Evolutionary conservation across 805 yeast genomes (phyloP).

Genomic region (Wickerhamomyces subpelliculosus): DNA sequence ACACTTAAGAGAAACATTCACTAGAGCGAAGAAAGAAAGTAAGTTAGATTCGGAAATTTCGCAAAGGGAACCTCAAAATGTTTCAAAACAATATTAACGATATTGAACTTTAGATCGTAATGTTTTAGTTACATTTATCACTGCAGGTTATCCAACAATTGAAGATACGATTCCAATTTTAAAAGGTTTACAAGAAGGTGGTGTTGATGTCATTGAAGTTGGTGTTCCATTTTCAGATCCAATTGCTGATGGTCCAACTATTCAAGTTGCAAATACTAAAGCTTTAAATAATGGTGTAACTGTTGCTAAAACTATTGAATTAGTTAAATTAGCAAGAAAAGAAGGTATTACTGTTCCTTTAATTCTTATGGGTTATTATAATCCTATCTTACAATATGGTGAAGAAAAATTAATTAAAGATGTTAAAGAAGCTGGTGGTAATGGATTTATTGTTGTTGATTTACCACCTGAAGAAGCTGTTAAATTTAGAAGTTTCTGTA

Average conservation of each 20-base stretch:
- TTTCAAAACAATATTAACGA: neutral
- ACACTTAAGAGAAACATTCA: constrained; percentile 51
- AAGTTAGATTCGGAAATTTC: constrained; percentile 3
- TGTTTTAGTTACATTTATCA: constrained; percentile 85
- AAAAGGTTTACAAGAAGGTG: constrained; percentile 88
- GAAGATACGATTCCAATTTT: constrained; percentile 85
- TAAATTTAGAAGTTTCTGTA: constrained; percentile 69
- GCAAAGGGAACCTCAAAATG: neutral
- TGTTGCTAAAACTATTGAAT: constrained; percentile 57
- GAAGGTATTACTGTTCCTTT: constrained; percentile 86
- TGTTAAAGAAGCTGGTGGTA: constrained; percentile 84
- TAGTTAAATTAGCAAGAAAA: constrained; percentile 68
- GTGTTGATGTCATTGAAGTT: constrained; percentile 89
- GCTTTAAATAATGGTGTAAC: constrained; percentile 83
- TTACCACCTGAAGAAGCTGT: constrained; percentile 97
- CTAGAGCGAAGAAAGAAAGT: constrained; percentile 47
- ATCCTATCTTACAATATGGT: constrained; percentile 86
- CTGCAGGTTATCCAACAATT: constrained; percentile 89
- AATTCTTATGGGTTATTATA: constrained; percentile 95
- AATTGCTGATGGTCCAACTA: constrained; percentile 97
- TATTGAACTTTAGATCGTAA: constrained; percentile 43
- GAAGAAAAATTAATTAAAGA: constrained; percentile 77
- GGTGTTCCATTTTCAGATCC: constrained; percentile 98
- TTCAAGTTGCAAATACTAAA: constrained; percentile 79
- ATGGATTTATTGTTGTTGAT: constrained; percentile 92